phyloP scores from a whole-genome alignment of 805 yeast genomes.

The Schizosaccharomyces lindneri region DNA sequence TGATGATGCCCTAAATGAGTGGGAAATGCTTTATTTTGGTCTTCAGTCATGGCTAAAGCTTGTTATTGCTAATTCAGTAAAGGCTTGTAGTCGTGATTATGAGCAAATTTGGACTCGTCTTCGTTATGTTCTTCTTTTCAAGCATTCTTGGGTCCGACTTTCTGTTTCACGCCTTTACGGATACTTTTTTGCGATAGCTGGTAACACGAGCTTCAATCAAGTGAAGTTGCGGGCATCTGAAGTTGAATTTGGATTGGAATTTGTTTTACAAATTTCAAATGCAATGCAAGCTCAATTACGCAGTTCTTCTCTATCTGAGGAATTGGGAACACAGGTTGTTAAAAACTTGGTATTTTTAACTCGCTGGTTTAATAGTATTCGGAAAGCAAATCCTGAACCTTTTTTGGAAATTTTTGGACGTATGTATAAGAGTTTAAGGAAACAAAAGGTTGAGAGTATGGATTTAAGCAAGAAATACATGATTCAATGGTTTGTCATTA shows the following conservation, averaged over 20 bases:
- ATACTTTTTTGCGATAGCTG: slow-evolving; percentile 18
- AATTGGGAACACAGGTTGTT: slow-evolving; percentile 35
- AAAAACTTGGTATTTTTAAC: slow-evolving; percentile 40
- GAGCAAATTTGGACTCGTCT: slow-evolving; percentile 26
- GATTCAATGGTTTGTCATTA: background rate
- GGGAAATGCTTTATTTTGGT: slow-evolving; percentile 59
- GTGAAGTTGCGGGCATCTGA: background rate
- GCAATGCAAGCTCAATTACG: slow-evolving; percentile 53
- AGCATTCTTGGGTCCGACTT: slow-evolving; percentile 79
- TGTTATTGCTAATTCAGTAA: slow-evolving; percentile 5
- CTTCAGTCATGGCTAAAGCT: slow-evolving; percentile 20
- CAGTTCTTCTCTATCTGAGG: slow-evolving; percentile 48
- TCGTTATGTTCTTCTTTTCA: slow-evolving; percentile 38
- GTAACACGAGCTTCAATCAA: slow-evolving; percentile 12
- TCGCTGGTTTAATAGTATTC: slow-evolving; percentile 22
- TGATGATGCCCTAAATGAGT: slow-evolving; percentile 11
- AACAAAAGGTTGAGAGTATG: slow-evolving; percentile 26
- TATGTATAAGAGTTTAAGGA: slow-evolving; percentile 11
- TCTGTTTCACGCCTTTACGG: slow-evolving; percentile 36
- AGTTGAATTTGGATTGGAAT: background rate
- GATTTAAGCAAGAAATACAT: background rate
- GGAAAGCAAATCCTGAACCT: background rate
- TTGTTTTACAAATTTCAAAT: slow-evolving; percentile 34
- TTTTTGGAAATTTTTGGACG: background rate
- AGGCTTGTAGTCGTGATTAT: slow-evolving; percentile 13